These are phyloP conservation scores for Amylostereum areolatum DNA, from an alignment of 1,284 basidiomycete species.

Conservation along the genomic window DNA sequence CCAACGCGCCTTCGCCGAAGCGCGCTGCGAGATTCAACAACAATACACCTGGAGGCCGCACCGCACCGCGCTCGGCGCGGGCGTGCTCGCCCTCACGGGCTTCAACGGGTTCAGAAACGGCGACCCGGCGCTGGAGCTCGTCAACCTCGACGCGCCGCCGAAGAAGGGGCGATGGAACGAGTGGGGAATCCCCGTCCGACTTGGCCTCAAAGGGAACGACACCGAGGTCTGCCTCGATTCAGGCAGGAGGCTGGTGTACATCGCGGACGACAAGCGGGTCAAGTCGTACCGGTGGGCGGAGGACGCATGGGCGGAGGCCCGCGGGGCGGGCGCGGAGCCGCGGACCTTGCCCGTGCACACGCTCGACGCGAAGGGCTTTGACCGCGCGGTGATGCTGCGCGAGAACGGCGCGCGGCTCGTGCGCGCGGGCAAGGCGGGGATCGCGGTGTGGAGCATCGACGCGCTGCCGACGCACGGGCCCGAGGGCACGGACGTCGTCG, in stretches of 20 bases:
- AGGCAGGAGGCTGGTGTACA: conserved; percentile 3
- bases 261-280: conserved; percentile 1
- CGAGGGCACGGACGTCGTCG: neutral
- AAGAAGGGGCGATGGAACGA: neutral
- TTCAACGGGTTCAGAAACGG: neutral
- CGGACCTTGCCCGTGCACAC: no score
- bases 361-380: neutral
- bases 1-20: conserved; percentile 1
- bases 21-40: neutral
- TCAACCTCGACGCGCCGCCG: neutral
- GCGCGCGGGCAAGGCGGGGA: neutral
- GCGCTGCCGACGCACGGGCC: neutral
- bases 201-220: neutral
- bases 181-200: neutral
- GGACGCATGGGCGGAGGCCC: no score
- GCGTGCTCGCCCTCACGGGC: neutral
- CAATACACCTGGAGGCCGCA: neutral
- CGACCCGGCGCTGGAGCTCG: neutral
- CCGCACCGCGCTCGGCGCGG: neutral
- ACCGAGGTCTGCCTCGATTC: neutral
- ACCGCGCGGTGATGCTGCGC: neutral
- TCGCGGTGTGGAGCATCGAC: conserved; percentile 4
- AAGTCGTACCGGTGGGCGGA: conserved; percentile 2
- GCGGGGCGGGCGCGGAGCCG: no score
- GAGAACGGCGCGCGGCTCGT: conserved; percentile 1